Evolutionary conservation across 1,284 basidiomycete genomes (phyloP).

Genomic region (Sutorius eximius): DNA sequence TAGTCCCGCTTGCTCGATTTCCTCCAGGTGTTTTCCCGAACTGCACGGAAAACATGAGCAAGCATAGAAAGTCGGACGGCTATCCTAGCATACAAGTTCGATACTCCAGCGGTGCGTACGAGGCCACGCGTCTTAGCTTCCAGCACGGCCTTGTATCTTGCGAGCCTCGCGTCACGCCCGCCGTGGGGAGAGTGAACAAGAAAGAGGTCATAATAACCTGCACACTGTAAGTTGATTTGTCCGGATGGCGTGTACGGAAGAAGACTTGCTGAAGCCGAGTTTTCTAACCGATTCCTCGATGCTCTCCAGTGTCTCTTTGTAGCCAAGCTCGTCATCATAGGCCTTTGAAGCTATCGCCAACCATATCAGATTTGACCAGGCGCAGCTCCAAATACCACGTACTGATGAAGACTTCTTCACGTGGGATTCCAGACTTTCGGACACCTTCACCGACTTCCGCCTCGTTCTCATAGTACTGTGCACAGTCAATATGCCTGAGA

Average conservation of each 20-base stretch:
- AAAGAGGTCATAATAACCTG: slow-evolving; percentile 60
- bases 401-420: slow-evolving; percentile 35
- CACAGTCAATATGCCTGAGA: slow-evolving; percentile 28
- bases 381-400: neutral
- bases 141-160: slow-evolving; percentile 45
- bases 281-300: slow-evolving; percentile 41
- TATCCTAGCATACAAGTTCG: slow-evolving; percentile 51
- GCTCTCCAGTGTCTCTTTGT: slow-evolving; percentile 36
- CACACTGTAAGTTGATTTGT: neutral
- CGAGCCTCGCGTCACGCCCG: slow-evolving; percentile 44
- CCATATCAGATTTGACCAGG: neutral
- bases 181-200: slow-evolving; percentile 56
- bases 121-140: slow-evolving; percentile 51
- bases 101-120: slow-evolving; percentile 57
- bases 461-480: slow-evolving; percentile 29
- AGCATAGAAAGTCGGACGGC: neutral
- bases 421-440: slow-evolving; percentile 18
- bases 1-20: slow-evolving; percentile 41
- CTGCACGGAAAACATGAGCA: slow-evolving; percentile 10
- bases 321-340: slow-evolving; percentile 21
- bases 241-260: neutral
- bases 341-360: slow-evolving; percentile 25
- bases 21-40: slow-evolving; percentile 43
- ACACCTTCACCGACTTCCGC: slow-evolving; percentile 27
- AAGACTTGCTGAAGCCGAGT: slow-evolving; percentile 35